Evolutionary conservation across 1,139 yeast species (phyloP).

Genomic region (Taphrina pruni): DNA sequence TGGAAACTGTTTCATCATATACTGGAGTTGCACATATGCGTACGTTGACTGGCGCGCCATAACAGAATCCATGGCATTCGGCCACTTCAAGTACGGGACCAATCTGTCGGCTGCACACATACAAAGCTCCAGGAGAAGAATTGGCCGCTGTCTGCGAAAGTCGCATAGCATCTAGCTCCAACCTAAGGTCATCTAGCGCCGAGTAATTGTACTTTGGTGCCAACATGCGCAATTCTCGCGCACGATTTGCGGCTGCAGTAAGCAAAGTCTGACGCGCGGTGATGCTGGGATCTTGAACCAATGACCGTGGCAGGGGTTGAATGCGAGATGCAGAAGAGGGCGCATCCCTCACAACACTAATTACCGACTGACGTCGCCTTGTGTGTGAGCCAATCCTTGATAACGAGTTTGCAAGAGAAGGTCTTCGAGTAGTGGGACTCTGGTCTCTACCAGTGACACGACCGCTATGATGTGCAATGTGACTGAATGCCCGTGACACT

Average conservation of each 20-base stretch:
- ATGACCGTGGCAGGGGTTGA: background rate
- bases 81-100: slow-evolving; percentile 11
- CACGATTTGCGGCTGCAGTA: slow-evolving; percentile 2
- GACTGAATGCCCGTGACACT: background rate
- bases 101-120: slow-evolving; percentile 18
- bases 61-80: slow-evolving; percentile 36
- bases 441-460: background rate
- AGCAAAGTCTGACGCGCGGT: slow-evolving; percentile 5
- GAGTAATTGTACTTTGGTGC: slow-evolving; percentile 10
- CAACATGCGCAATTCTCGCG: slow-evolving; percentile 14
- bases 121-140: slow-evolving; percentile 27
- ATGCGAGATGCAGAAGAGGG: background rate
- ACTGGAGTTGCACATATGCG: slow-evolving; percentile 30
- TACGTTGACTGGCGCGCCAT: slow-evolving; percentile 29
- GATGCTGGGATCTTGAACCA: background rate
- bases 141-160: background rate
- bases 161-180: background rate
- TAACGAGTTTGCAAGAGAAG: background rate
- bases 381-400: background rate
- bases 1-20: background rate
- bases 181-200: background rate
- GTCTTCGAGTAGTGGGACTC: background rate
- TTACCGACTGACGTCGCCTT: slow-evolving; percentile 3
- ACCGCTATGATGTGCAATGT: background rate
- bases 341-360: background rate